Conservation (phyloP, 2,329 filamentous ascomycete genomes). For the Phaeosphaeriaceae sp. region DNA sequence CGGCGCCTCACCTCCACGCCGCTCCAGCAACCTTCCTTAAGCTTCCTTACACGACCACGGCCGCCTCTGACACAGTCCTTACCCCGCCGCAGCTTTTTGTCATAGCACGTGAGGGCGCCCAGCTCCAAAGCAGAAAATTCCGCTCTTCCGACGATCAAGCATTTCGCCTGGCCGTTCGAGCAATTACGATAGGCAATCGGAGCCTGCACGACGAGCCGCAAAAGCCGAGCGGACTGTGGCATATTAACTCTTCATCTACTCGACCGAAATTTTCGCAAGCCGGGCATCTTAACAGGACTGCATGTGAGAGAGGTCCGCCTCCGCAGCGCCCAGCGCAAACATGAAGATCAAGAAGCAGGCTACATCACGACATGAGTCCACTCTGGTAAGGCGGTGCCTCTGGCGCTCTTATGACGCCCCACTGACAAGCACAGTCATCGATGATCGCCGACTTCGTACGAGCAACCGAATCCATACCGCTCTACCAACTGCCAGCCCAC, state of each 20-base stretch:
- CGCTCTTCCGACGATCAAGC: constrained; percentile 1
- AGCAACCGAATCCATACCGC: constrained; percentile 69
- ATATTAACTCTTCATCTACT: constrained; percentile 4
- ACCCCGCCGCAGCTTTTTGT: background rate
- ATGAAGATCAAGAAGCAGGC: constrained; percentile 66
- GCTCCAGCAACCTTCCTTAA: constrained; percentile 21
- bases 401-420: background rate
- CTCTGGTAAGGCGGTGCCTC: constrained; percentile 49
- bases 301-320: constrained; percentile 45
- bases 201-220: constrained; percentile 10
- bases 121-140: constrained; percentile 4
- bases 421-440: constrained; percentile 69
- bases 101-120: constrained; percentile 1
- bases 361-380: constrained; percentile 61
- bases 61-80: background rate
- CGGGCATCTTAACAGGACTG: constrained; percentile 17
- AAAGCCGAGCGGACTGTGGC: background rate
- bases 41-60: constrained; percentile 1
- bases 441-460: constrained; percentile 84
- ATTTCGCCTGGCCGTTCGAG: constrained; percentile 5
- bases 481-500: constrained; percentile 78
- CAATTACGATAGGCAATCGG: constrained; percentile 13
- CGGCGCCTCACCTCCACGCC: constrained; percentile 23
- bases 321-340: constrained; percentile 46
- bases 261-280: constrained; percentile 6